Conservation (phyloP, 208 protist species). For the Crithidia bombi region DNA sequence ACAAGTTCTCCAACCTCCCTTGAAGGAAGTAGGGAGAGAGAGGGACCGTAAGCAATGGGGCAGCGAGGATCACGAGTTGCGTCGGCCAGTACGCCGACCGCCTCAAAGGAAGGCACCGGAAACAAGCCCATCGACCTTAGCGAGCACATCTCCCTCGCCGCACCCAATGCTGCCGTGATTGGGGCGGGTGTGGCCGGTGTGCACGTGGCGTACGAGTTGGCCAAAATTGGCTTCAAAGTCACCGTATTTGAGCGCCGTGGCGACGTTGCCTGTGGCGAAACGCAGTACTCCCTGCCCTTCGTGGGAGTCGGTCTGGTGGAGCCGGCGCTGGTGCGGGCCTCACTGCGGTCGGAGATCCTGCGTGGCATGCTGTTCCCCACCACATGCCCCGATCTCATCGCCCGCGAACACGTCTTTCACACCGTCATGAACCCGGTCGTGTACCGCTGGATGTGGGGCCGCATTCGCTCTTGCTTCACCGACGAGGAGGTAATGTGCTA, state of each 20-base stretch:
- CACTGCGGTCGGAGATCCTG: slow-evolving; percentile 47
- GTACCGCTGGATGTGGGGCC: slow-evolving; percentile 75
- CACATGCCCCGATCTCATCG: slow-evolving; percentile 57
- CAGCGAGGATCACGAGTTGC: slow-evolving; percentile 21
- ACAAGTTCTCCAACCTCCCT: no score
- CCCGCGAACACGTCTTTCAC: slow-evolving; percentile 59
- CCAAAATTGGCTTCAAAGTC: slow-evolving; percentile 78
- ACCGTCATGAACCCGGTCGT: slow-evolving; percentile 59
- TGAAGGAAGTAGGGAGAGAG: no score
- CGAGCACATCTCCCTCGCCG: slow-evolving; percentile 42
- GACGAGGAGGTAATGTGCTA: slow-evolving; percentile 63
- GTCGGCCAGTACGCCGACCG: background rate
- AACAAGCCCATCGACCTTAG: slow-evolving; percentile 26
- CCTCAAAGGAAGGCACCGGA: background rate
- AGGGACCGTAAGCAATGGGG: slow-evolving; percentile 21
- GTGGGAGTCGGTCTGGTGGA: slow-evolving; percentile 78
- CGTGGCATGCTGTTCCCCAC: slow-evolving; percentile 44
- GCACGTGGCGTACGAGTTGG: slow-evolving; percentile 87
- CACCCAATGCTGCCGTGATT: slow-evolving; percentile 76
- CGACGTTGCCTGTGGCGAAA: slow-evolving; percentile 56
- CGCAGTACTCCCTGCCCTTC: slow-evolving; percentile 67
- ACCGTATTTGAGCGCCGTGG: slow-evolving; percentile 75
- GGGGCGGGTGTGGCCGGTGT: slow-evolving; percentile 85
- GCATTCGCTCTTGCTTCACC: slow-evolving; percentile 45
- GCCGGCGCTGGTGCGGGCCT: slow-evolving; percentile 48